phyloP scores from a whole-genome alignment of 2,329 filamentous ascomycete genomes.

The Cladosporium sp. region DNA sequence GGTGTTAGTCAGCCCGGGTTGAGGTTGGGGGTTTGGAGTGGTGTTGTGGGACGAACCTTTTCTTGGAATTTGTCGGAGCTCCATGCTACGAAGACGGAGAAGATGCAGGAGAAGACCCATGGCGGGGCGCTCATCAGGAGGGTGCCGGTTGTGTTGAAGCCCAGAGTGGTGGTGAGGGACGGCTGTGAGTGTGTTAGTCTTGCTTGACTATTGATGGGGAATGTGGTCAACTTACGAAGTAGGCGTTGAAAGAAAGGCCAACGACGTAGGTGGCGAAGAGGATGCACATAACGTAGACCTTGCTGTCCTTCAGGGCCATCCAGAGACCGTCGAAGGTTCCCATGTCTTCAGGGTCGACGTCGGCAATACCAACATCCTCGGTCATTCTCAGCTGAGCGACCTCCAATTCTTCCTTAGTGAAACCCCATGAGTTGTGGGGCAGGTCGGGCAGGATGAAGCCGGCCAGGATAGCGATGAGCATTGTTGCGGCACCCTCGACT shows the following conservation, averaged over 20 bases:
- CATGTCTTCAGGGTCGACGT: constrained; percentile 25
- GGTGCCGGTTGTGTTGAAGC: constrained; percentile 61
- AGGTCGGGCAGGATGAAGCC: constrained; percentile 65
- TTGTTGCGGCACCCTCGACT: constrained; percentile 63
- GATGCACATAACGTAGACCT: constrained; percentile 37
- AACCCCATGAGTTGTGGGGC: constrained; percentile 43
- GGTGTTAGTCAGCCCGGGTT: no score
- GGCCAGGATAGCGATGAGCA: constrained; percentile 54
- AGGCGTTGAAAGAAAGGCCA: constrained; percentile 17
- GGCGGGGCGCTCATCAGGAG: constrained; percentile 42
- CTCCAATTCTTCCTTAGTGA: constrained; percentile 41
- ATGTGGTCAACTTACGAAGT: constrained; percentile 6
- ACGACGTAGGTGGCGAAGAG: constrained; percentile 36
- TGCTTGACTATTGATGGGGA: background rate
- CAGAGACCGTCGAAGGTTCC: constrained; percentile 37
- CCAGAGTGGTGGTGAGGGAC: constrained; percentile 56
- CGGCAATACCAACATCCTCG: constrained; percentile 33
- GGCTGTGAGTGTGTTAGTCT: constrained; percentile 27
- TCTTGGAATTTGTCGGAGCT: constrained; percentile 25
- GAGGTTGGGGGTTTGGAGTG: no score
- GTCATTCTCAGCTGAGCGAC: constrained; percentile 37
- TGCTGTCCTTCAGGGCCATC: constrained; percentile 33
- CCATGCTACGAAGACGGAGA: constrained; percentile 16
- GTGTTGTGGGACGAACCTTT: no score
- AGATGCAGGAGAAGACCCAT: constrained; percentile 25